phyloP scores from a whole-genome alignment of 306 rosid species.

The Benincasa hispida region DNA sequence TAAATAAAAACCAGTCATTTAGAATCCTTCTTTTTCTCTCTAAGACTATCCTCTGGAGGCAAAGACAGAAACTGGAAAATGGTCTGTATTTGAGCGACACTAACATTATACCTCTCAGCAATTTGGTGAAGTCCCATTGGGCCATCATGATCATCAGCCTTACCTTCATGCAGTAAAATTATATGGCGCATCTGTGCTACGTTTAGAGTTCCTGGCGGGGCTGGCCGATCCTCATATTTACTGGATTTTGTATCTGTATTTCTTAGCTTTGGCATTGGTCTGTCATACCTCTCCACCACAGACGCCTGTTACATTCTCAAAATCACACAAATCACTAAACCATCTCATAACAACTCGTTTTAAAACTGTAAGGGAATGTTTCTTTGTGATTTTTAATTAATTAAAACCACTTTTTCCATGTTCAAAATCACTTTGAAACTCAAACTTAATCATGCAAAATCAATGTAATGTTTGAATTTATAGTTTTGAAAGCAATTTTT shows the following conservation, averaged over 20 bases:
- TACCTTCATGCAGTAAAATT: conserved; percentile 62
- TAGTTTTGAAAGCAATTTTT: too few species aligned
- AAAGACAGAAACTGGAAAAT: conserved; percentile 54
- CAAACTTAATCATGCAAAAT: too few species aligned
- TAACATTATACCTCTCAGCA: conserved; percentile 45
- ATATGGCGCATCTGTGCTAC: conserved; percentile 70
- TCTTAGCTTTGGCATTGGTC: conserved; percentile 74
- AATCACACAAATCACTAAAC: neutral
- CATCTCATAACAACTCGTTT: neutral
- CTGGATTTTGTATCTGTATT: conserved; percentile 51
- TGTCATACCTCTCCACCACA: conserved; percentile 53
- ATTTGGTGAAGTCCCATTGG: conserved; percentile 54
- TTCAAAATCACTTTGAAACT: too few species aligned
- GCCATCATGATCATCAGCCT: conserved; percentile 68
- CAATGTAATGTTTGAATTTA: too few species aligned
- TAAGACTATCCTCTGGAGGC: conserved; percentile 50
- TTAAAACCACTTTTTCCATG: too few species aligned
- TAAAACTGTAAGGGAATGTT: neutral
- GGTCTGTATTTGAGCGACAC: conserved; percentile 37
- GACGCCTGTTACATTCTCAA: conserved; percentile 36
- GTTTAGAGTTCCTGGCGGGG: conserved; percentile 61
- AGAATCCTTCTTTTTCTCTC: conserved; percentile 19
- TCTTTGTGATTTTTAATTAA: too few species aligned
- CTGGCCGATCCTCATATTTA: conserved; percentile 50
- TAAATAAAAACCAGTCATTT: neutral